Percentiles rank a stretch among this genome's conserved stretches.
phyloP scores from a whole-genome alignment of 2,329 filamentous ascomycete species.

The Clathrospora elynae region DNA sequence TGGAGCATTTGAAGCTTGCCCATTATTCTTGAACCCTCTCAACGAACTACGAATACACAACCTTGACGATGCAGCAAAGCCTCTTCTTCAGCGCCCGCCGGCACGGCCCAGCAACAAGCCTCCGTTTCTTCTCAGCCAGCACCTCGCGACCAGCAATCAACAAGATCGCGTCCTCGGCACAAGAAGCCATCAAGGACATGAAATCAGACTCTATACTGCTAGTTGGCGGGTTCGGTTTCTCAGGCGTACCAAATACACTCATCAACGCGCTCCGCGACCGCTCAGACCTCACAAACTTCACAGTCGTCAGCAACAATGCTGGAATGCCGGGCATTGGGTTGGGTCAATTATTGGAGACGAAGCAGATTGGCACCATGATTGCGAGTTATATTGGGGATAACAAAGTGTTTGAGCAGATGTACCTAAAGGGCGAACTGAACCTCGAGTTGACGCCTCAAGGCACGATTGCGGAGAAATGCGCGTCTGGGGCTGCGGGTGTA shows the following conservation, averaged over 20 bases:
- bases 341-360: conserved; percentile 68
- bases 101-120: conserved; percentile 29
- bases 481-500: conserved; percentile 75
- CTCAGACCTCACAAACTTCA: conserved; percentile 56
- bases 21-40: neutral
- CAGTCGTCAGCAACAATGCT: conserved; percentile 81
- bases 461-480: conserved; percentile 72
- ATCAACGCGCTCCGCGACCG: conserved; percentile 48
- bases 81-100: conserved; percentile 43
- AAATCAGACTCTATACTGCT: conserved; percentile 46
- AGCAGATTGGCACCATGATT: conserved; percentile 73
- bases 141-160: conserved; percentile 43
- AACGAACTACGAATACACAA: neutral
- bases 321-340: conserved; percentile 73
- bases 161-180: conserved; percentile 47
- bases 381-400: conserved; percentile 79
- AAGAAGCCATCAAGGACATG: conserved; percentile 49
- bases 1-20: neutral
- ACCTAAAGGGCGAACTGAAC: conserved; percentile 73
- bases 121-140: conserved; percentile 46
- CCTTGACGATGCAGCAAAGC: conserved; percentile 41
- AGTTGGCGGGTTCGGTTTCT: conserved; percentile 49
- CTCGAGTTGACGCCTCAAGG: conserved; percentile 79
- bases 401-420: conserved; percentile 75
- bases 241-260: conserved; percentile 48